Base-by-base conservation (phyloP, 108 stramenopile species). In the Cyclotella atomus region DNA sequence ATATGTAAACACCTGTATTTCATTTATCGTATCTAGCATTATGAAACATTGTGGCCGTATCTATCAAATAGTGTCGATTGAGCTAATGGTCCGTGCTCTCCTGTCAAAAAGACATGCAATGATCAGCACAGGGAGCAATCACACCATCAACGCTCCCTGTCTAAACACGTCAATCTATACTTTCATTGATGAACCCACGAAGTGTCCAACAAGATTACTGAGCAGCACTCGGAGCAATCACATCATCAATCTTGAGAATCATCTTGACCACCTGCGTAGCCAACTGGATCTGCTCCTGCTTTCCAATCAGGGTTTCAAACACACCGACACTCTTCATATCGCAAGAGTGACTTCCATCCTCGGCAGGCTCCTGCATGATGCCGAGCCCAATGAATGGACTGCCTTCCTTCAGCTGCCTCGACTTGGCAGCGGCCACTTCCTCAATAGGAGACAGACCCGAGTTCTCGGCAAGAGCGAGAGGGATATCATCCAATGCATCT, bases 221-320 rank as follows among this genome's bases (percentile, higher is more conserved):
- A 49, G 47, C 47, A 28, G 25, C 7, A 36, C 59, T 64, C 8
- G 62, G 41, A 16, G 62, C 62, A 64, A 64, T 64, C 28, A 64
- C 62, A 64, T 64, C 62, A 28, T 64, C 99, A 83, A 99, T 98
- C 85, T 99, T 99, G 70, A 99, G 89, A 73, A 99, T 98, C 97
- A 99, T 98, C 86, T 99, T 99, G 68, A 98, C 98, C 8, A 99
- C 97, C 84, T 99, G 99, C 19, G 97, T 98, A 35, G 99, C 99
- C 50, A 99, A 80, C 78, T 95, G 95, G 41, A 99, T 75, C 84
- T 99, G 99, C 77, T 99, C 95, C 70, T 98, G 97, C 85, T 99
- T 99, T 56, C 99, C 99, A 85, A 97, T 97, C 64, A 99, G 81
- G 9, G 99, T 99, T 77, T 99, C 99, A 81, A 99, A 99, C 35